Percentiles rank a stretch among this genome's conserved stretches.
phyloP scores from a whole-genome alignment of 1,139 yeast genomes.

The Candida freyschussii region DNA sequence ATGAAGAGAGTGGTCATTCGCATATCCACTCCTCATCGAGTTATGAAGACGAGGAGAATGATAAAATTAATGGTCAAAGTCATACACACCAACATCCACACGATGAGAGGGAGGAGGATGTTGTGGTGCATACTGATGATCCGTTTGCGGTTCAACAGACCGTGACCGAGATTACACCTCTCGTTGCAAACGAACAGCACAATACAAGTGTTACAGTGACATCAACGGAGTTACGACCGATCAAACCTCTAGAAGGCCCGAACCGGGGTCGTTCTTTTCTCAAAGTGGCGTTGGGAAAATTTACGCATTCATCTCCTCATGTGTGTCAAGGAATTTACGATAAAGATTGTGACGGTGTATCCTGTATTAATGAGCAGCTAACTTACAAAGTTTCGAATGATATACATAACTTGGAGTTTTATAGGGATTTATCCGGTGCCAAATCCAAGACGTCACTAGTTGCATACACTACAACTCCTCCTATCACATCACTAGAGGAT shows the following conservation, averaged over 20 bases:
- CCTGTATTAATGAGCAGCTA: slow-evolving; percentile 16
- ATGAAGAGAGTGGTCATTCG: slow-evolving; percentile 12
- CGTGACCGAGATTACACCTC: slow-evolving; percentile 17
- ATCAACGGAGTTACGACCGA: too few relatives aligned
- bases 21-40: slow-evolving; percentile 10
- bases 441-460: slow-evolving; percentile 17
- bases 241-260: too few relatives aligned
- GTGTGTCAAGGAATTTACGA: slow-evolving; percentile 21
- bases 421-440: slow-evolving; percentile 14
- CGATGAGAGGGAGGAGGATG: slow-evolving; percentile 8
- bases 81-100: slow-evolving; percentile 8
- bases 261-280: too few relatives aligned
- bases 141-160: not conserved
- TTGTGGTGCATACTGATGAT: slow-evolving; percentile 3
- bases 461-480: slow-evolving; percentile 18
- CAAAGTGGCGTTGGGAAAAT: slow-evolving; percentile 10
- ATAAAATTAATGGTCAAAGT: too few relatives aligned
- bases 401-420: slow-evolving; percentile 24
- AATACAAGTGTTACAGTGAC: too few relatives aligned
- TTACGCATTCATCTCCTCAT: slow-evolving; percentile 6
- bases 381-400: slow-evolving; percentile 21
- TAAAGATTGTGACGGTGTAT: slow-evolving; percentile 17
- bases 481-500: slow-evolving; percentile 1
- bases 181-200: too few relatives aligned
- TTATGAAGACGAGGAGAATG: slow-evolving; percentile 10